A percentile compares a stretch with the other conserved stretches of the same genome.
Evolutionary conservation across 768 basidiomycete species (phyloP).

Genomic region (Russula abietina): DNA sequence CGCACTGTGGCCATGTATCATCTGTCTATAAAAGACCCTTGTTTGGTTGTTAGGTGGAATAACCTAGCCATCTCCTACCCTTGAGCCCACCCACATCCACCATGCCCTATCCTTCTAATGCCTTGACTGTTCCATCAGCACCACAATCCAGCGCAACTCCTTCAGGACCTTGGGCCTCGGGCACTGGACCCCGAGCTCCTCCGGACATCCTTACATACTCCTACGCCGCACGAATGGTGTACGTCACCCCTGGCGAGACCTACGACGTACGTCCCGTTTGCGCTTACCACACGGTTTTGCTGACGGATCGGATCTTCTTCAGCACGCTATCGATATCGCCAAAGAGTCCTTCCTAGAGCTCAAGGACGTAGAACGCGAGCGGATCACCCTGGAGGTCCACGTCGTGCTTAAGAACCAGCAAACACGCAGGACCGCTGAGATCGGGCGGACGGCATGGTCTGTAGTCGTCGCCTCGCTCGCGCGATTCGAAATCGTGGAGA

Average conservation of each 20-base stretch:
- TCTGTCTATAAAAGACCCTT: not conserved
- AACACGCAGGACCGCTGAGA: slow-evolving; percentile 24
- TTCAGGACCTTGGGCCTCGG: not conserved
- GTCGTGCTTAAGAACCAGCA: slow-evolving; percentile 20
- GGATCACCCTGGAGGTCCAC: slow-evolving; percentile 28
- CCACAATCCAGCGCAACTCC: not conserved
- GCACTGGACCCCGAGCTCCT: not conserved
- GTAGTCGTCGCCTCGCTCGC: slow-evolving; percentile 24
- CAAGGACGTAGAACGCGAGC: slow-evolving; percentile 16
- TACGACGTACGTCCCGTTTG: slow-evolving; percentile 22
- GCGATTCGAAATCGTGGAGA: slow-evolving; percentile 30
- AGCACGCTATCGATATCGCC: slow-evolving; percentile 28
- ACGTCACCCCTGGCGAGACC: slow-evolving; percentile 27
- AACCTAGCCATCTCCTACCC: not conserved
- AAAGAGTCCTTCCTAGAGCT: slow-evolving; percentile 26
- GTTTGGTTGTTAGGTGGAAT: not conserved
- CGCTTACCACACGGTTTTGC: no score
- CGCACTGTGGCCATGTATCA: not conserved
- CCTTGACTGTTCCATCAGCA: not conserved
- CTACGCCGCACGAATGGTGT: slow-evolving; percentile 27
- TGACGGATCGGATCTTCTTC: no score
- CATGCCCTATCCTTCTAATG: not conserved
- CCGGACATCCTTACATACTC: slow-evolving; percentile 29
- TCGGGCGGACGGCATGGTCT: slow-evolving; percentile 28
- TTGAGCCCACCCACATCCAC: no score